Evolutionary conservation across 2,329 filamentous ascomycete species (phyloP), one percentile per base, ranked within the genome.

Genomic region (Talaromyces sp.): DNA sequence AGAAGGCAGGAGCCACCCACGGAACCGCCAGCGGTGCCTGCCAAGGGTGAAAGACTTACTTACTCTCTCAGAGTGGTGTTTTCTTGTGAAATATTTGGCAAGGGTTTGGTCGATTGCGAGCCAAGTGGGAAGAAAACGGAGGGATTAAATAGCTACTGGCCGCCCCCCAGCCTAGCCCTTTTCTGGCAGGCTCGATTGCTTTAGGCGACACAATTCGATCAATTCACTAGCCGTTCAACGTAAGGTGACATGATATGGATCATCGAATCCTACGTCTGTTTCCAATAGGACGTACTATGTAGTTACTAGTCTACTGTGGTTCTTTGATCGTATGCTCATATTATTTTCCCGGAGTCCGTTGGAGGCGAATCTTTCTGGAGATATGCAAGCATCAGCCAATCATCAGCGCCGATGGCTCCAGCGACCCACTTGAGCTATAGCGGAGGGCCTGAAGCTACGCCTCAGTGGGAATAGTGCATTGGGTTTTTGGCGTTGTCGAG

Each of bases 121-220:
- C 31, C 3, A 37, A 10, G 52, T 14, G 33, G 33, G 19, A 37
- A 56, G 52, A 19, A 16, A 50, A 31, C 56, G 33, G 39, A 45
- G 56, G 56, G 35, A 43, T 59, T 59, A 59, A n/a, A 59, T 59
- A 59, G 37, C 39, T 31, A n/a, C 31, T 43, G 37, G 19, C 56
- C 37, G 37, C 24, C 37, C 56, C 56, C 19, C 27, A 33, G 10
- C 8, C 56, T 59, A 59, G 22, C 16, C 56, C 37, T 45, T 27
- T 43, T 59, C 56, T 27, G 37, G 56, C 56, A 24, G 35, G 56
- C 56, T 37, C 56, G 56, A 59, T 27, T 14, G 37, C 56, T 59
- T 59, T 31, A 58, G 56, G 56, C 54, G 33, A 58, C 22, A 27
- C 24, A 31, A 27, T n/a, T n/a, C 13, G 13, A 43, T 33, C 11